phyloP scores from a whole-genome alignment of 2,329 filamentous ascomycete genomes.

The Pseudopithomyces chartarum region DNA sequence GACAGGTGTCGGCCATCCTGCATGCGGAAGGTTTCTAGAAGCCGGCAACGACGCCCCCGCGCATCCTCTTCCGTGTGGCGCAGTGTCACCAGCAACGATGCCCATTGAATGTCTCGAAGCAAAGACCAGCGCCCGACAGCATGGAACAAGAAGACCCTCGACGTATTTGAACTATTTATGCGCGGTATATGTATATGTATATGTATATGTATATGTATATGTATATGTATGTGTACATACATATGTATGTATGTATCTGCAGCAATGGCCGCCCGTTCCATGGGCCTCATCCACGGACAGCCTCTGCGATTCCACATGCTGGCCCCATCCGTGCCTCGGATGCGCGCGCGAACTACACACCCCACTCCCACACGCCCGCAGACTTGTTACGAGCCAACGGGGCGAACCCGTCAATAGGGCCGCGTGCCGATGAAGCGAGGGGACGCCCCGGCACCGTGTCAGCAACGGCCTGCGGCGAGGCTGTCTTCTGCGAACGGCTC shows the following conservation, averaged over 20 bases:
- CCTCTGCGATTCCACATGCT: neutral
- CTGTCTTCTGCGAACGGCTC: conserved; percentile 28
- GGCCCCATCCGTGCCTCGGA: neutral
- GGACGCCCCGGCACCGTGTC: conserved; percentile 5
- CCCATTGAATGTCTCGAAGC: too few species aligned
- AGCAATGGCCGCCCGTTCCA: too few species aligned
- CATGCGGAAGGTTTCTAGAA: conserved; percentile 23
- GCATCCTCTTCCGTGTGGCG: neutral
- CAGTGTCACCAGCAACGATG: too few species aligned
- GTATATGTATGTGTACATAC: too few species aligned
- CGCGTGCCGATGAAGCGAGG: conserved; percentile 13
- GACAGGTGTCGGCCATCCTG: neutral
- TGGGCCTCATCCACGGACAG: too few species aligned
- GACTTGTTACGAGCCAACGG: conserved; percentile 16
- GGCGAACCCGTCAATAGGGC: conserved; percentile 19
- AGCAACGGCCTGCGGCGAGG: conserved; percentile 19
- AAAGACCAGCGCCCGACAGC: too few species aligned
- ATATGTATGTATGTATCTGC: too few species aligned
- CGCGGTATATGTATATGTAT: neutral
- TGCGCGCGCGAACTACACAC: conserved; percentile 30
- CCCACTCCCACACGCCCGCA: conserved; percentile 20
- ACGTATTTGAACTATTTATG: too few species aligned
- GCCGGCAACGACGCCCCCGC: conserved; percentile 10
- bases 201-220: too few species aligned
- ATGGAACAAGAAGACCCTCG: too few species aligned